These are phyloP conservation scores for Ramularia endophylla DNA, from an alignment of 2,329 filamentous ascomycete species.

Conservation along the genomic window DNA sequence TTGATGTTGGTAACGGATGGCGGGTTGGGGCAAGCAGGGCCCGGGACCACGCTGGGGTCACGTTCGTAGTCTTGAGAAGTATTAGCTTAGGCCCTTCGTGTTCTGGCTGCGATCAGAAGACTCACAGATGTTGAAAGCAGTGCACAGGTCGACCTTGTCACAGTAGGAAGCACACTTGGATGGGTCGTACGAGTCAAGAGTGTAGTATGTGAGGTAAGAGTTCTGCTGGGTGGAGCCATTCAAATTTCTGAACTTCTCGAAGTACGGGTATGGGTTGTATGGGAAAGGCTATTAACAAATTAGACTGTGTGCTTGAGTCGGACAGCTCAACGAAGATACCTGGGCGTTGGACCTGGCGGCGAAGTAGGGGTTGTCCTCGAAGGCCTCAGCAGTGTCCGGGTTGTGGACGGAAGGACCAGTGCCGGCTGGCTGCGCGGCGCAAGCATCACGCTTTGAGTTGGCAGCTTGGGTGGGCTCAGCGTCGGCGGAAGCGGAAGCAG, in stretches of 20 bases:
- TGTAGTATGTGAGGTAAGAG: constrained; percentile 22
- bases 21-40: constrained; percentile 23
- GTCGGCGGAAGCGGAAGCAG: constrained; percentile 12
- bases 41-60: constrained; percentile 14
- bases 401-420: constrained; percentile 24
- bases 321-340: background rate
- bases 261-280: constrained; percentile 12
- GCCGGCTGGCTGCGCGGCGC: constrained; percentile 33
- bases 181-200: constrained; percentile 20
- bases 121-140: constrained; percentile 21
- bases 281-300: constrained; percentile 5
- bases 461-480: constrained; percentile 16
- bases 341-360: constrained; percentile 16
- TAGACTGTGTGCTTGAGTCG: no score
- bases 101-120: no score
- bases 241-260: constrained; percentile 20
- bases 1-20: constrained; percentile 29
- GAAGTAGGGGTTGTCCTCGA: constrained; percentile 19
- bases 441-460: constrained; percentile 26
- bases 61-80: constrained; percentile 9
- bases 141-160: constrained; percentile 19
- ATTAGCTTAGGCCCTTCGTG: no score
- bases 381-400: constrained; percentile 24
- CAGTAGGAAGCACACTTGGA: constrained; percentile 19
- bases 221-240: constrained; percentile 20